Evolutionary conservation across 176 grass and related monocot species (phyloP).

Genomic region (Oryza glumipatula): DNA sequence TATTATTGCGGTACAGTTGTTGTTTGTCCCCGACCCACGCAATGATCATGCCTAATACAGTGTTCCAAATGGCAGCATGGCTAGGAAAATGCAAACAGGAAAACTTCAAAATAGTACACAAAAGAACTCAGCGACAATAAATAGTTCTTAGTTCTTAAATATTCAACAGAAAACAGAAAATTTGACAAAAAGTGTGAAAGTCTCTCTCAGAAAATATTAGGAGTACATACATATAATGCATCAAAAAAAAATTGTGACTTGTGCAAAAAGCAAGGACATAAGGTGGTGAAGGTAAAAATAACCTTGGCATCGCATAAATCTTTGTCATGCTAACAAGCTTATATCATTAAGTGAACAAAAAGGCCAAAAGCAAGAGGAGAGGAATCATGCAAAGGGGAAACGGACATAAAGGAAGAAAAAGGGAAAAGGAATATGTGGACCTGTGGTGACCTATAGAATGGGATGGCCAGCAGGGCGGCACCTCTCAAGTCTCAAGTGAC

Average conservation of each 20-base stretch:
- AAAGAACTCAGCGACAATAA: not conserved
- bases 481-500: slow-evolving; percentile 40
- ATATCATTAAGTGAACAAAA: slow-evolving; percentile 21
- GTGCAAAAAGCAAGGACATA: not conserved
- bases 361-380: slow-evolving; percentile 36
- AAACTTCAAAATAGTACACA: not conserved
- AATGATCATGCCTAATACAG: not conserved
- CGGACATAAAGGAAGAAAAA: slow-evolving; percentile 59
- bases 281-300: not conserved
- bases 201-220: not conserved
- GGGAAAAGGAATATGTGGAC: slow-evolving; percentile 49
- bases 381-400: slow-evolving; percentile 58
- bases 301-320: not conserved
- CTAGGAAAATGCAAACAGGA: not conserved
- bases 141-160: not conserved
- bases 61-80: not conserved
- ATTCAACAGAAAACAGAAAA: not conserved
- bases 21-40: not conserved
- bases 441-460: slow-evolving; percentile 40
- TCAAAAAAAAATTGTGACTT: not conserved
- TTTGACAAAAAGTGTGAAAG: not conserved
- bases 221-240: not conserved
- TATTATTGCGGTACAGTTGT: slow-evolving; percentile 1
- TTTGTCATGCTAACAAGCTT: slow-evolving; percentile 24
- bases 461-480: slow-evolving; percentile 24